phyloP scores from a whole-genome alignment of 108 stramenopile species.

The Nitzschia sp. region DNA sequence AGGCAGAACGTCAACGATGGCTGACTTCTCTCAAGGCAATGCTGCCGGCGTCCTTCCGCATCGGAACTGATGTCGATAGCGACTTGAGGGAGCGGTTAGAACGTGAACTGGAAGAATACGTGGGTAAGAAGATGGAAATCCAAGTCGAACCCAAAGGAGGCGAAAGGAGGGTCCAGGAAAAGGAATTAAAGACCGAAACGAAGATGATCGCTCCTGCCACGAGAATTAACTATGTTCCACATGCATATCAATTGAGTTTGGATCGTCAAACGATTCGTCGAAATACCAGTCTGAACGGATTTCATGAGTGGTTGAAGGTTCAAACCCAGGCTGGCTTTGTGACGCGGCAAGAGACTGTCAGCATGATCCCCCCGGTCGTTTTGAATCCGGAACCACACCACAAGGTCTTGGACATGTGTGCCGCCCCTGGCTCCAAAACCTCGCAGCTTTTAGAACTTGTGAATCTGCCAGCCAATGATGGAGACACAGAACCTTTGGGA shows the following conservation, averaged over 20 bases:
- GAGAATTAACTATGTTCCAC: constrained; percentile 68
- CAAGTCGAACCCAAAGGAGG: constrained; percentile 54
- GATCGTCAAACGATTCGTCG: constrained; percentile 75
- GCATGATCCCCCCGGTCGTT: constrained; percentile 98
- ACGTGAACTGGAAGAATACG: constrained; percentile 62
- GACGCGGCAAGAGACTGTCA: constrained; percentile 97
- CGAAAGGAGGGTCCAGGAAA: constrained; percentile 39
- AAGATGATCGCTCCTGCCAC: constrained; percentile 66
- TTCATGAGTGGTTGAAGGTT: constrained; percentile 79
- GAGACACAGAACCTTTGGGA: constrained; percentile 56
- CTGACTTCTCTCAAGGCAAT: constrained; percentile 48
- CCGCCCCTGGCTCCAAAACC: constrained; percentile 98
- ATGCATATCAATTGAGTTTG: constrained; percentile 72
- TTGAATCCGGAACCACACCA: constrained; percentile 81
- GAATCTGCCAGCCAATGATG: constrained; percentile 22
- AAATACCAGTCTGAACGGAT: constrained; percentile 52
- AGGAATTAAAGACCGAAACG: constrained; percentile 19
- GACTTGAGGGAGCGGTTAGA: constrained; percentile 48
- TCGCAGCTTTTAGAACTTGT: constrained; percentile 94
- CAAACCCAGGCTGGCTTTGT: constrained; percentile 85
- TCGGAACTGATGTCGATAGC: constrained; percentile 68
- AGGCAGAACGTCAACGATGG: constrained; percentile 62
- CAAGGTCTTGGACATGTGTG: constrained; percentile 94
- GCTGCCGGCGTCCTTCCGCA: constrained; percentile 80
- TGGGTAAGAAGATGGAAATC: constrained; percentile 76